Evolutionary conservation across 139 green algal genomes (phyloP), one percentile per base, ranked within the genome.

Genomic region (Chlorella sp.): DNA sequence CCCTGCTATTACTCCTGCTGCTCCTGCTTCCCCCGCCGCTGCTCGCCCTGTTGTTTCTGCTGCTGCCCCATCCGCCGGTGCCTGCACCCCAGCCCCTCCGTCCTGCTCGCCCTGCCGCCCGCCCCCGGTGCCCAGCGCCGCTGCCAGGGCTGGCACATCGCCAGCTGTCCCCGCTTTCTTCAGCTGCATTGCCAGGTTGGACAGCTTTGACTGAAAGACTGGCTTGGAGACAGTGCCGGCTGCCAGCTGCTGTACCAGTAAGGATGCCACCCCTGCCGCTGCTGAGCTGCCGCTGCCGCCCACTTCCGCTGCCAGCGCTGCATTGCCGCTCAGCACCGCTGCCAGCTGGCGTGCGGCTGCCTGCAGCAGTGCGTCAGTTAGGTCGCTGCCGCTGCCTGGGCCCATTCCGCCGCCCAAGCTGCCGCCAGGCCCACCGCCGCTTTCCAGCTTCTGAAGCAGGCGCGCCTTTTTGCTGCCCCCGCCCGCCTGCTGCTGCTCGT

Each of bases 131-230:
- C 48, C 53, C 3, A 40, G 48, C 28, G 42, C 24, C 28, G 36
- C 42, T 4, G 42, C 79, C 36, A 87, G 36, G 36, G 61, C 83
- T 4, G 83, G 84, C 68, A 88, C 84, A 42, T 88, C 84, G 2
- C 37, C 28, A 1, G 40, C 64, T 26, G 64, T 32, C 28, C 16
- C 4, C 30, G 84, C 84, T 32, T 81, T 88, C 32, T 66, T 81
- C 7, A 88, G 71, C 30, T 48, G 84, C 68, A 88, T 53, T 30
- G 42, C 84, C 66, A 88, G 66, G 30, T 80, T 88, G 68, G 84
- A 42, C 15, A 81, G 66, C 84, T 81, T 81, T 30, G 66, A 68
- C 30, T 88, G 84, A 30, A 81, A 81, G 11, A 88, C 66, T 0
- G 68, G 42, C 39, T 88, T 88, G 84, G 39, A 68, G 30, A 68